phyloP scores from a whole-genome alignment of 2,329 filamentous ascomycete genomes.

The Emergomyces africanus region DNA sequence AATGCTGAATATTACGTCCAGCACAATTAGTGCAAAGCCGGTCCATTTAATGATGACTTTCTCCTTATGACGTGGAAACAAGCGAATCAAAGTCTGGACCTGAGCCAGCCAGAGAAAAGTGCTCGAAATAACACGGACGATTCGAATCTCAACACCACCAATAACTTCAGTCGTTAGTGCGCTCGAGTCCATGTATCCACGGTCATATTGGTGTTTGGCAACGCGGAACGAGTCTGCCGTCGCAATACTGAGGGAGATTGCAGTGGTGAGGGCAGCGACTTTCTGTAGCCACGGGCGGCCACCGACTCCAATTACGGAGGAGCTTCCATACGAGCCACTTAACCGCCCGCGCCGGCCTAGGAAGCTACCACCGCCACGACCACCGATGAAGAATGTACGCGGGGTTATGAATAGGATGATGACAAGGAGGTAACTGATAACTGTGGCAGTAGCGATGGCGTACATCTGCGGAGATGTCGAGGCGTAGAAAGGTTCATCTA shows the following conservation, averaged over 20 bases:
- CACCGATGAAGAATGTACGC: conserved; percentile 82
- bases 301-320: conserved; percentile 68
- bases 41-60: conserved; percentile 99
- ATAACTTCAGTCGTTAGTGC: conserved; percentile 67
- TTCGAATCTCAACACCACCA: conserved; percentile 70
- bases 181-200: conserved; percentile 66
- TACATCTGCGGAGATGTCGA: conserved; percentile 90
- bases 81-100: conserved; percentile 86
- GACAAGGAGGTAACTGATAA: conserved; percentile 82
- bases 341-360: conserved; percentile 74
- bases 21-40: conserved; percentile 80
- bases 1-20: conserved; percentile 83
- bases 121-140: conserved; percentile 86
- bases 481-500: conserved; percentile 80
- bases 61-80: conserved; percentile 93
- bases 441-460: conserved; percentile 79
- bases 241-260: conserved; percentile 82
- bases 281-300: conserved; percentile 89
- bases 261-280: conserved; percentile 49
- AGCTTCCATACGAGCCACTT: conserved; percentile 56
- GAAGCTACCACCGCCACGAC: conserved; percentile 53
- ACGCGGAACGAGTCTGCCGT: conserved; percentile 83
- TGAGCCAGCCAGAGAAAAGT: conserved; percentile 96
- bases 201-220: conserved; percentile 66
- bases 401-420: conserved; percentile 91